A percentile compares a stretch with the other conserved stretches of the same genome.
These are phyloP conservation scores for Alternaria brassicae DNA, from an alignment of 2,329 filamentous ascomycete genomes.

Conservation along the genomic window DNA sequence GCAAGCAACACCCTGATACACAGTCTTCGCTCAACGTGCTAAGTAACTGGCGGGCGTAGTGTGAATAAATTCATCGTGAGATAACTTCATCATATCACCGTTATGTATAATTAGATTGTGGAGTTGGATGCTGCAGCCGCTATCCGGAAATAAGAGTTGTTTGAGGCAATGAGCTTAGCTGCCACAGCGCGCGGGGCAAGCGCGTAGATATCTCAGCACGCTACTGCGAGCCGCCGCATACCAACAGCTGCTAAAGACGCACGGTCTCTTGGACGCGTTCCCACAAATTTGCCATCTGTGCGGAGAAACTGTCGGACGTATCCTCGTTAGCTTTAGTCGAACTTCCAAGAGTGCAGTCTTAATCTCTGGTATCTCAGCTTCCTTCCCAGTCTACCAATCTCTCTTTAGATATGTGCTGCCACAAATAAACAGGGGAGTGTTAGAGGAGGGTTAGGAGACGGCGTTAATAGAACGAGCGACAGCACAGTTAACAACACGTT, in stretches of 20 bases:
- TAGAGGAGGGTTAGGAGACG: slow-evolving; percentile 5
- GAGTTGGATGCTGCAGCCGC: too few relatives aligned
- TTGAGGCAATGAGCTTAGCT: neutral
- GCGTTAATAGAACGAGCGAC: neutral
- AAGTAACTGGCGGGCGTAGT: neutral
- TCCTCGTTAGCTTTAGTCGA: neutral
- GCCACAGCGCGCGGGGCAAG: neutral
- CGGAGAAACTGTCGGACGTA: neutral
- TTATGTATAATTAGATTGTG: too few relatives aligned
- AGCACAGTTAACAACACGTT: neutral
- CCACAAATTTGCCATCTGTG: neutral
- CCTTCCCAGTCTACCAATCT: neutral
- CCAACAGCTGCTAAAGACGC: neutral
- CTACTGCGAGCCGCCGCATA: neutral
- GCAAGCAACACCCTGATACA: slow-evolving; percentile 1
- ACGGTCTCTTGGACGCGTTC: neutral
- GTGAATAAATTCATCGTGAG: too few relatives aligned
- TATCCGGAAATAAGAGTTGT: neutral
- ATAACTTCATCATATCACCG: too few relatives aligned
- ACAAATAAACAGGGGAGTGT: slow-evolving; percentile 15
- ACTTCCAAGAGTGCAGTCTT: neutral
- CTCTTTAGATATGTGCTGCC: slow-evolving; percentile 1
- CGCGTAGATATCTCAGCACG: slow-evolving; percentile 1
- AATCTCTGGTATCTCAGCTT: neutral
- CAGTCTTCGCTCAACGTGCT: neutral